phyloP scores from a whole-genome alignment of 768 basidiomycete species.

The Termitomyces sp. region DNA sequence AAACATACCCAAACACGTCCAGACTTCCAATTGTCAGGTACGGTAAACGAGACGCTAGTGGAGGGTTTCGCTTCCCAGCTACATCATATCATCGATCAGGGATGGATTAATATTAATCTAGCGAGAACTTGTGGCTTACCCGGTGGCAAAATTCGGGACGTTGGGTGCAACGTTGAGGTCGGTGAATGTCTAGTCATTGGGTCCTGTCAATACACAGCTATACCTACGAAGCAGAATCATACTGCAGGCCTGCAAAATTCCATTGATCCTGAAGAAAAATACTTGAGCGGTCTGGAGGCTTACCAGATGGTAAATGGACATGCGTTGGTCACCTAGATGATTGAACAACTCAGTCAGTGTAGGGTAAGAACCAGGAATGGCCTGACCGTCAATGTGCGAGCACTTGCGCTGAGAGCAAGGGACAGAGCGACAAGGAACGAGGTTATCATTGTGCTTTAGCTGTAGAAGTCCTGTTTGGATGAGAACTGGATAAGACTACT shows the following conservation, averaged over 20 bases:
- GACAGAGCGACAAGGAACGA: neutral
- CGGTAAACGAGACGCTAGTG: too few species aligned
- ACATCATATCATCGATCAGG: too few species aligned
- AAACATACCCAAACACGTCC: slow-evolving; percentile 57
- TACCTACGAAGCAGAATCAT: neutral
- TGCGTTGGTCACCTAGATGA: neutral
- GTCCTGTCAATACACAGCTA: neutral
- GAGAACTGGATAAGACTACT: too few species aligned
- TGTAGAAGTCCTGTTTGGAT: neutral
- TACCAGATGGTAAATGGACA: too few species aligned
- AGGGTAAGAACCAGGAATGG: too few species aligned
- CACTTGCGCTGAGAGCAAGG: neutral
- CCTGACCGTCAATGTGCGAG: neutral
- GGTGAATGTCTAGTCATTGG: neutral
- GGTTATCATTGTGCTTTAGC: neutral
- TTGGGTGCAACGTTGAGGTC: neutral
- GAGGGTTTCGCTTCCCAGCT: slow-evolving; percentile 1
- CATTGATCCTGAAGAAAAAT: neutral
- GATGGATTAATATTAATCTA: too few species aligned
- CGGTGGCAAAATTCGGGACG: neutral
- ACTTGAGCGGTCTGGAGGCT: neutral
- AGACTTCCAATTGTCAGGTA: slow-evolving; percentile 58
- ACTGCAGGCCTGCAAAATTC: too few species aligned
- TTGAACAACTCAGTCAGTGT: neutral
- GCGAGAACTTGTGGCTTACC: neutral